Percentiles rank a stretch among this genome's conserved stretches.
Evolutionary conservation across 345 rosid species (phyloP).

Genomic region (Noccaea caerulescens): DNA sequence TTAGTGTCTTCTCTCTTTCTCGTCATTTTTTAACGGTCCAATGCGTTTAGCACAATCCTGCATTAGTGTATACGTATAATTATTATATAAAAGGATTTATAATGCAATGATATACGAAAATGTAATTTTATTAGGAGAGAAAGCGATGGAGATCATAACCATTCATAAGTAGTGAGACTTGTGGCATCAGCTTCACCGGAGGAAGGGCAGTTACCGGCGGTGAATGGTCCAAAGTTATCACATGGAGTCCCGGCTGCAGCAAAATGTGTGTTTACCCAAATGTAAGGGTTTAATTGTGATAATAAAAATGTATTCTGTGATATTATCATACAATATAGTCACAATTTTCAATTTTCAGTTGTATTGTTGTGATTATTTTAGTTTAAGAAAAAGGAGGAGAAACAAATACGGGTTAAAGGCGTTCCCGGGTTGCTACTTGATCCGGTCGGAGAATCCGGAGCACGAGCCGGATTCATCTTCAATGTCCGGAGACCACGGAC

Average conservation of each 20-base stretch:
- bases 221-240: constrained; percentile 40
- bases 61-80: constrained; percentile 7
- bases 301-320: neutral
- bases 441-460: constrained; percentile 55
- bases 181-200: constrained; percentile 55
- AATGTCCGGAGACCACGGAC: constrained; percentile 48
- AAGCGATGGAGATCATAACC: constrained; percentile 46
- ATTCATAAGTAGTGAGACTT: constrained; percentile 66
- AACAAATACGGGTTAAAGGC: constrained; percentile 60
- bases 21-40: constrained; percentile 63
- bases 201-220: constrained; percentile 38
- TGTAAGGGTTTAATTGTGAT: neutral
- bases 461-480: constrained; percentile 52
- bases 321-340: neutral
- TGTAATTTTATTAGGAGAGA: neutral
- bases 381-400: neutral
- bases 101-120: neutral
- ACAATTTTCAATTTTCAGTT: neutral
- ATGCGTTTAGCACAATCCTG: constrained; percentile 75
- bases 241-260: constrained; percentile 73
- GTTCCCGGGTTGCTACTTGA: constrained; percentile 56
- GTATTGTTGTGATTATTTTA: neutral
- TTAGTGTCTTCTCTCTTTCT: constrained; percentile 2
- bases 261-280: constrained; percentile 7
- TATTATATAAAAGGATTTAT: neutral